Evolutionary conservation across 345 rosid species (phyloP), one percentile per base, ranked within the genome.

Genomic region (Linum tenue): DNA sequence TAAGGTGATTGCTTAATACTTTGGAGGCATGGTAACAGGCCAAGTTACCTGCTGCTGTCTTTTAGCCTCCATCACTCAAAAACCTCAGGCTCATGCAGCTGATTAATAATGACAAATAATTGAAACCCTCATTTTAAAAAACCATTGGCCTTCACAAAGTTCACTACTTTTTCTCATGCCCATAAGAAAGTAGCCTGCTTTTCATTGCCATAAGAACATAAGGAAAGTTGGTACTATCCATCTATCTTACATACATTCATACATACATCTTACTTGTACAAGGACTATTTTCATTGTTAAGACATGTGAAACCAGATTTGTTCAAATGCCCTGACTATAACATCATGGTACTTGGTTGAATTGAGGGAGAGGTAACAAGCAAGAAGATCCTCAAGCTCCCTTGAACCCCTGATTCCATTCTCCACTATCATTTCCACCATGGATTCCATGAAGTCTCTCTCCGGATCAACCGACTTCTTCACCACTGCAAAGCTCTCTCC

Each of bases 341-440:
- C 48, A 62, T 39, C 48, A 62, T 62, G 64, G 42, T 62, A 62
- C 64, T 62, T 43, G 31, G 39, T n/a, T 5, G n/a, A 39, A 62
- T 62, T 62, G 35, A 62, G 64, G 35, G 64, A 62, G 7, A 62
- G 64, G 64, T 62, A 62, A 39, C 64, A 62, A 11, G 64, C 64
- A n/a, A 62, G 64, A 39, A 62, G 64, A 7, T 62, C 64, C 42
- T 62, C 64, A 2, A 62, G 41, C 22, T 62, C 64, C 50, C 17
- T 62, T 4, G 64, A 11, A 15, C 48, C 64, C 50, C 17, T n/a
- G 8, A 62, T 62, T 2, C 40, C 50, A 31, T 62, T 39, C 31
- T 39, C 64, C 16, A 39, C 31, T 48, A 62, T 62, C 64, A 62
- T 62, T 50, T 62, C 64, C 44, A 62, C 64, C 64, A 62, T 62